These are phyloP conservation scores for Colletotrichum echinochloae DNA, from an alignment of 2,329 filamentous ascomycete genomes.

Conservation along the genomic window DNA sequence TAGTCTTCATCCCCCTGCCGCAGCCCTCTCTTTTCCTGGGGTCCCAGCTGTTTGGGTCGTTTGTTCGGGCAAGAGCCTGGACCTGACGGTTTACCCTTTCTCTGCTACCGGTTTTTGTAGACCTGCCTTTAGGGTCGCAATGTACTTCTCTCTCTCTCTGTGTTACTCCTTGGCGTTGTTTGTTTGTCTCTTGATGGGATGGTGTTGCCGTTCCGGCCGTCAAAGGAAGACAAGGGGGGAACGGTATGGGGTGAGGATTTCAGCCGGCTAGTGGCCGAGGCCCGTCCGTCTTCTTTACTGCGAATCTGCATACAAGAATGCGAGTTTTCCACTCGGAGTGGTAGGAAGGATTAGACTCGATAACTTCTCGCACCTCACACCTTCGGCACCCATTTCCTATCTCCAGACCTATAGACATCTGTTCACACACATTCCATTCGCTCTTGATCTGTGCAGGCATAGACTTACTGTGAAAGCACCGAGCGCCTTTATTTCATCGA, in stretches of 20 bases:
- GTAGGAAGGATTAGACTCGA: background rate
- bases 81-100: constrained; percentile 22
- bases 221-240: constrained; percentile 24
- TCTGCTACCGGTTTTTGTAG: background rate
- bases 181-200: constrained; percentile 24
- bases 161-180: constrained; percentile 15
- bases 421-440: background rate
- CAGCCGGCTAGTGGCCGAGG: background rate
- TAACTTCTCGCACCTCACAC: background rate
- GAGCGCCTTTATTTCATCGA: background rate
- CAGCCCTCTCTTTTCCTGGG: constrained; percentile 9
- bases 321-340: background rate
- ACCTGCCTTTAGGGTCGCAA: background rate
- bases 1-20: constrained; percentile 21
- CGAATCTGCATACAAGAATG: constrained; percentile 19
- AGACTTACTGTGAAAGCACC: constrained; percentile 18
- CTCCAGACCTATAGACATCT: constrained; percentile 17
- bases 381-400: constrained; percentile 4
- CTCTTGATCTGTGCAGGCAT: constrained; percentile 34
- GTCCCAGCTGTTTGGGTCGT: constrained; percentile 29
- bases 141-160: background rate
- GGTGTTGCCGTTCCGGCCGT: constrained; percentile 15
- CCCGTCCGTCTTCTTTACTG: constrained; percentile 6
- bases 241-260: constrained; percentile 1
- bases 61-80: constrained; percentile 23